Evolutionary conservation across 768 basidiomycete species (phyloP).

Genomic region (Suillus plorans): DNA sequence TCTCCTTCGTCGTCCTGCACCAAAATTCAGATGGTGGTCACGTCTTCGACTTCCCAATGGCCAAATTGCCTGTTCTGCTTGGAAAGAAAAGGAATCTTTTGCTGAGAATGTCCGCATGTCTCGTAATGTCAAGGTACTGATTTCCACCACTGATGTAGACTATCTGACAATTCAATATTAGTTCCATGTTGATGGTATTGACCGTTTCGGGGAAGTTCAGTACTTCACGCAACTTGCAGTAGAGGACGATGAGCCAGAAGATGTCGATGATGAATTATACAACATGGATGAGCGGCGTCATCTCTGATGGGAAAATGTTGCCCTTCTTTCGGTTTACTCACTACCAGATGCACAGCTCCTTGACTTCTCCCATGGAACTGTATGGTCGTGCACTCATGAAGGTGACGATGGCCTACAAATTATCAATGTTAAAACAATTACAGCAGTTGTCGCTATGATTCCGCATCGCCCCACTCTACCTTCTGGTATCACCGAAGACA

Average conservation of each 20-base stretch:
- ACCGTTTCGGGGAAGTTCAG: not conserved
- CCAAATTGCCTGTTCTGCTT: conserved; percentile 21
- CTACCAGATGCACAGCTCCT: not conserved
- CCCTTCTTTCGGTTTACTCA: not conserved
- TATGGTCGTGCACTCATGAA: not conserved
- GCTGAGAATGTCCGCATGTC: conserved; percentile 24
- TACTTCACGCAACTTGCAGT: not conserved
- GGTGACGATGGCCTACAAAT: not conserved
- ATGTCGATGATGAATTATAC: not conserved
- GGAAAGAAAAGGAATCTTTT: conserved; percentile 23
- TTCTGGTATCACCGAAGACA: not conserved
- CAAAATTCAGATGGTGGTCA: conserved; percentile 15
- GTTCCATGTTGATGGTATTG: not conserved
- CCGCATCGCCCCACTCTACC: not conserved
- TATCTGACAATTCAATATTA: not conserved
- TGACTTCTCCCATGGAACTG: not conserved
- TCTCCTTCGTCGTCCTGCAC: not conserved
- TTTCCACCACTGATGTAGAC: not conserved
- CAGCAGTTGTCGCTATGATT: not conserved
- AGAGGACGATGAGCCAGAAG: not conserved
- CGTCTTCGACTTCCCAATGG: conserved; percentile 23
- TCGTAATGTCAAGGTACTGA: conserved; percentile 34
- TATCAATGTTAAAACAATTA: not conserved
- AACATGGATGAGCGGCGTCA: not conserved
- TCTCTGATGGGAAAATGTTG: not conserved